Evolutionary conservation across 768 basidiomycete species (phyloP).

Genomic region (Dentipellis fragilis): DNA sequence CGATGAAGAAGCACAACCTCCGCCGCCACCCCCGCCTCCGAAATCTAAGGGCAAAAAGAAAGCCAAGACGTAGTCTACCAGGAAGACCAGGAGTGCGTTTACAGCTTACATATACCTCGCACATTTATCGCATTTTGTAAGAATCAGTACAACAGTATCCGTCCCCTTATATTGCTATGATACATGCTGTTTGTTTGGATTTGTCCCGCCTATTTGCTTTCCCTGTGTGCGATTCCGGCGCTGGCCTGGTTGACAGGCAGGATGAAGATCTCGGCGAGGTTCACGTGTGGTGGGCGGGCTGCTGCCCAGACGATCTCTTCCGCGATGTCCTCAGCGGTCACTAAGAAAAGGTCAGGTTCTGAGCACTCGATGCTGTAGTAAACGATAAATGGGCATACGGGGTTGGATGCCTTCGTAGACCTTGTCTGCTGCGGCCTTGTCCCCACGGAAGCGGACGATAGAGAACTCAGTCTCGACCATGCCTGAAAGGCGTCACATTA

Average conservation of each 20-base stretch:
- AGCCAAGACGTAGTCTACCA: conserved; percentile 3
- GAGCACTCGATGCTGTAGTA: background rate
- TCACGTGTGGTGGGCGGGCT: conserved; percentile 83
- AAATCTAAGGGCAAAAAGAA: conserved; percentile 51
- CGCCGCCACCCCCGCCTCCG: conserved; percentile 17
- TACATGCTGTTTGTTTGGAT: background rate
- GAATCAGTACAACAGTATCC: background rate
- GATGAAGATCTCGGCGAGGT: conserved; percentile 73
- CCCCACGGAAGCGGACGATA: conserved; percentile 80
- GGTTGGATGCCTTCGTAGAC: conserved; percentile 89
- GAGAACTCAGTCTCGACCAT: conserved; percentile 95
- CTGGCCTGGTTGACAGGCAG: conserved; percentile 76
- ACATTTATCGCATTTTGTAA: background rate
- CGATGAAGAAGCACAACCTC: conserved; percentile 21
- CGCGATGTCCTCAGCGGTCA: conserved; percentile 80
- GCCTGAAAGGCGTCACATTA: conserved; percentile 26
- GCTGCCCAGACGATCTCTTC: conserved; percentile 99
- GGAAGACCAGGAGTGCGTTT: background rate
- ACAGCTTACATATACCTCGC: background rate
- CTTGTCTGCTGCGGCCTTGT: conserved; percentile 70
- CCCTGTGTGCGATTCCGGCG: conserved; percentile 47
- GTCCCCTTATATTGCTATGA: background rate
- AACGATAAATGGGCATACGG: conserved; percentile 36
- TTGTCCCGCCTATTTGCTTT: conserved; percentile 21
- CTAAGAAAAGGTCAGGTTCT: conserved; percentile 26